Base-by-base conservation (phyloP, 495 filamentous ascomycete species). In the Penicillium psychrofluorescens region DNA sequence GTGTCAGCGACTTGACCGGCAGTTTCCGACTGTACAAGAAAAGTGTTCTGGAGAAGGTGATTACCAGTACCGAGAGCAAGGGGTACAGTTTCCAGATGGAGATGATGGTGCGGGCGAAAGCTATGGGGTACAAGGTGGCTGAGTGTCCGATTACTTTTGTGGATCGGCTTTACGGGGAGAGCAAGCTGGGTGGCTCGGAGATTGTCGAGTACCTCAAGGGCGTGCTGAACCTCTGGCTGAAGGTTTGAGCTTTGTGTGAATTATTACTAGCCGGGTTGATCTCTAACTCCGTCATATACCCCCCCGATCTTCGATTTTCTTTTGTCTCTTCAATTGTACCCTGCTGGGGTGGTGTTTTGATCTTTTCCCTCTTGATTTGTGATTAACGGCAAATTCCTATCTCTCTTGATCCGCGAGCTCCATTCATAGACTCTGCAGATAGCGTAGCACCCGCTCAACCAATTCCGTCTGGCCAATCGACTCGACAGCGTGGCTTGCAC, bases 1-100 rank as follows among this genome's bases (percentile, higher is more conserved):
- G 94, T n/a, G 92, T 98, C 11, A 92, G 86, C 56, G 92, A 98
- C 61, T 64, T 98, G 62, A 98, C 92, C 42, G 92, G 92, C 22
- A 90, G 85, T 56, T 98, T 96, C 67, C 71, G 92, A 41, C 59
- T 98, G 64, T 98, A 98, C 62, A 96, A 95, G 81, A 86, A 85
- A 71, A 68, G 67, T 39, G 87, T 95, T 48, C 67, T 98, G 54
- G 78, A 95, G 67, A 87, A 86, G 71, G 86, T 96, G 40, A 95
- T 78, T 51, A 70, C 71, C 58, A 85, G 80, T 58, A 95, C 90
- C 34, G 83, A 94, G 68, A 91, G 87, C 54, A 90, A 95, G 64
- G 92, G 92, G 11, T 98, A 95, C 61, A 91, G 87, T 22, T 97
- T 97, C 75, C 92, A 98, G 80, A 97, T 98, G 92, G 92, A 95